Base-by-base conservation (phyloP, 2,329 filamentous ascomycete species). In the Trichoderma arundinaceum region DNA sequence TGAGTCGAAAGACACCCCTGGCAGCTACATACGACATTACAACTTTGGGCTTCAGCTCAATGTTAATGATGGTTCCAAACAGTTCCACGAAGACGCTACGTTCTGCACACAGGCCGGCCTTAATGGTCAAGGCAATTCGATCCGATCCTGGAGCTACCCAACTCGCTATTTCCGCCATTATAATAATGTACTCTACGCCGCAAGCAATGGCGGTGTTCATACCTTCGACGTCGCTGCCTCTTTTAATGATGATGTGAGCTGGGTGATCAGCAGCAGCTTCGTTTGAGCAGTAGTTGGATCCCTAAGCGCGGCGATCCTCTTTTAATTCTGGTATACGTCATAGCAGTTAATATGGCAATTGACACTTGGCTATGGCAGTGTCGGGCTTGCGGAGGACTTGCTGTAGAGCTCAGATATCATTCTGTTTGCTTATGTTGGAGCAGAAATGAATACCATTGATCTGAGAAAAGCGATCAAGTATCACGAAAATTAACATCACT, bases 201-300 rank as follows among this genome's bases (percentile, higher is more conserved):
- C 46, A 4, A 51, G 46, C 22, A 61, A 61, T 3, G 58, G 58
- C 2, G 58, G 58, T 22, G 58, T 51, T 13, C 44, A 61, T 15
- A 38, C 8, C 1, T 61, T 61, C 9, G 58, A 61, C 9, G 46
- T 17, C 13, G 22, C 44, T 6, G 15, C 46, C 10, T 17, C 35
- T 15, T 61, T 61, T 9, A 61, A 61, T 10, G 58, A 61, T 19
- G 58, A 61, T 10, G 58, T 61, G 46, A 61, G 58, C 35, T 61
- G 39, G 17, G 58, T 61, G 10, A n/a, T 51, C 9, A 61, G 46
- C 7, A 35, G 35, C 7, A 35, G 33, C 7, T 61, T 61, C 41
- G 58, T 43, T 49, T 59, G 28, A 59, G 33, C 2, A 28, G 4
- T 28, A 28, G 4, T 28, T 28, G 22, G 22, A 28, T 28, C 22